Evolutionary conservation across 2,329 filamentous ascomycete genomes (phyloP).

Genomic region (Aspergillus sojae): DNA sequence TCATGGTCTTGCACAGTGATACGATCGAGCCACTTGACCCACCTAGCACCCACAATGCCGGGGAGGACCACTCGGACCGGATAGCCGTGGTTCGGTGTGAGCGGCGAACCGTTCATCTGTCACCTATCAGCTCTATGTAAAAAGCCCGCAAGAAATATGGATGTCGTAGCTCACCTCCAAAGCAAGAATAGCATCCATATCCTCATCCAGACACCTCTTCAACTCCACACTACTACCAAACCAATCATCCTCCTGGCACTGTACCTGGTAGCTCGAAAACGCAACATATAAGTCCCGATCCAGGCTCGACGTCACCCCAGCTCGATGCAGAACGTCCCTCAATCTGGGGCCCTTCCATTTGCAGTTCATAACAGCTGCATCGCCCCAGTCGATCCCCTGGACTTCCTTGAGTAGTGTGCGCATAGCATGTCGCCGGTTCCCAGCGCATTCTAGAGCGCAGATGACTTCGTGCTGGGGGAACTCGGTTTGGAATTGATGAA

Average conservation of each 20-base stretch:
- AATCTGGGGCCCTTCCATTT: constrained; percentile 59
- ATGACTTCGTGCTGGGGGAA: constrained; percentile 58
- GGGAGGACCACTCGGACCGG: constrained; percentile 46
- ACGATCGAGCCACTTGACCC: constrained; percentile 47
- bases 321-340: constrained; percentile 53
- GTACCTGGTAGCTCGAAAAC: constrained; percentile 57
- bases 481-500: constrained; percentile 49
- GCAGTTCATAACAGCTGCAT: constrained; percentile 64
- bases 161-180: constrained; percentile 42
- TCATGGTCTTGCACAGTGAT: constrained; percentile 56
- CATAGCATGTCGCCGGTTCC: constrained; percentile 64
- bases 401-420: constrained; percentile 62
- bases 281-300: constrained; percentile 51
- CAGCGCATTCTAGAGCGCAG: constrained; percentile 63
- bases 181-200: constrained; percentile 52
- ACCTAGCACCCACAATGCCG: constrained; percentile 45
- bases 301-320: constrained; percentile 41
- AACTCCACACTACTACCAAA: constrained; percentile 61
- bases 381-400: constrained; percentile 62
- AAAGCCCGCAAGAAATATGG: too few species aligned
- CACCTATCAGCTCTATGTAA: constrained; percentile 44
- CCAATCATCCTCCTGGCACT: constrained; percentile 60
- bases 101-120: constrained; percentile 48
- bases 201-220: constrained; percentile 45
- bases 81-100: constrained; percentile 49